Evolutionary conservation across 2,329 filamentous ascomycete species (phyloP), one percentile per base, ranked within the genome.

Genomic region (Botryotinia narcissicola): DNA sequence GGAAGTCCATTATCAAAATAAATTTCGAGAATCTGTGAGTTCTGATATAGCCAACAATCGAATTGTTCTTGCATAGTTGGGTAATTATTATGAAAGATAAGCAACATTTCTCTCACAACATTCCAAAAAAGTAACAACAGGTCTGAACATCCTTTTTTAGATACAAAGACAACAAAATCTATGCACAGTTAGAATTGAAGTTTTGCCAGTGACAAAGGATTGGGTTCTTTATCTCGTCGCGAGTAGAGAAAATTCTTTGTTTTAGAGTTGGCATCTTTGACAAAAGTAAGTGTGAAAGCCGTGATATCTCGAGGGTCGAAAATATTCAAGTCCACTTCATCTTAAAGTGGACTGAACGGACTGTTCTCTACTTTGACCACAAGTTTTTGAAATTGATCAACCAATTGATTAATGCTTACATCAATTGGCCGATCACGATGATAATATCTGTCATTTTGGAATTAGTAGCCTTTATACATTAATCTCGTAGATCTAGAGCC

Each of bases 1-100:
- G 22, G 18, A 12, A 18, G 22, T 8, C 1, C 4, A 9, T 29
- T n/a, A 16, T 4, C 16, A 32, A 37, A 40, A 8, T 12, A 3
- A 4, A n/a, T n/a, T 12, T 29, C 4, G 7, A 40, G 18, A 40
- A 20, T 0, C 2, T 29, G 29, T 12, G 1, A 40, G 1, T n/a
- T 14, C 4, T 54, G 20, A 29, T 54, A 10, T 54, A 29, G 4
- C 1, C 4, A 29, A 40, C 25, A 67, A 40, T 54, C 0, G 1
- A 2, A 22, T 67, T 67, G 46, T 67, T 54, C 35, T 22, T 54
- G 8, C 35, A 12, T 54, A 18, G 7, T 57, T 57, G 14, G 18
- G 3, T 40, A 4, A 18, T 40, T 29, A 4, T n/a, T 22, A 22
- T 51, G 16, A 40, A 67, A 29, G 25, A 9, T 37, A 54, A 40